Evolutionary conservation across 192 early-diverging fungal species (phyloP), one percentile per base, ranked within the genome.

Genomic region (Umbelopsis vinacea): DNA sequence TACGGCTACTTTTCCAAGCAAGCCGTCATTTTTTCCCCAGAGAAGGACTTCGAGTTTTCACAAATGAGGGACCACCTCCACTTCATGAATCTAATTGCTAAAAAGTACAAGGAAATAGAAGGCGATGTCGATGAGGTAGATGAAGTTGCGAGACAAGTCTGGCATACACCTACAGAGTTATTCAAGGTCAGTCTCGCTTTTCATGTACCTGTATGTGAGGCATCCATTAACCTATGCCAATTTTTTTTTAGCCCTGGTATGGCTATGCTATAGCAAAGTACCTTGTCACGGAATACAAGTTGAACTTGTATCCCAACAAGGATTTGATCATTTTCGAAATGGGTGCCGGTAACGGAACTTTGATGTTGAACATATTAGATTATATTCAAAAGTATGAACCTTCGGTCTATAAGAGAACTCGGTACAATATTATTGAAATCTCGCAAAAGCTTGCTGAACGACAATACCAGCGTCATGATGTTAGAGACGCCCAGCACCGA

Each of bases 1-100:
- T 98, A 98, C 78, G 97, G 97, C 4, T 99, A 99, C 84, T 99
- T 99, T 83, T 95, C 95, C 11, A 95, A 94, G 72, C 92, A 97
- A 68, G 97, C 95, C 23, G 85, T 88, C 15, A 93, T 95, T 29
- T 93, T 92, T 68, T 92, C 90, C 19, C 86, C 88, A 3, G 80
- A 83, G 53, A 72, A 78, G 4, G 85, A 87, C 23, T 88, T 91
- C 80, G 81, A 89, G 21, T 93, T 93, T 81, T 76, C 73, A 48
- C 46, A 52, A 48, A 87, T 95, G 40, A 85, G 82, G 66, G 90
- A 93, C 74, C 86, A 90, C 60, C 83, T 91, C 48, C 88, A 91
- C 60, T 91, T 95, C 74, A 71, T 96, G 79, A 88, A 87, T 33
- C 78, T 85, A 2, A 83, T 99, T 52, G 88, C 85, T 1, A 87